These are phyloP conservation scores for Pseudogymnoascus sp. DNA, from an alignment of 2,329 filamentous ascomycete genomes.

Conservation along the genomic window DNA sequence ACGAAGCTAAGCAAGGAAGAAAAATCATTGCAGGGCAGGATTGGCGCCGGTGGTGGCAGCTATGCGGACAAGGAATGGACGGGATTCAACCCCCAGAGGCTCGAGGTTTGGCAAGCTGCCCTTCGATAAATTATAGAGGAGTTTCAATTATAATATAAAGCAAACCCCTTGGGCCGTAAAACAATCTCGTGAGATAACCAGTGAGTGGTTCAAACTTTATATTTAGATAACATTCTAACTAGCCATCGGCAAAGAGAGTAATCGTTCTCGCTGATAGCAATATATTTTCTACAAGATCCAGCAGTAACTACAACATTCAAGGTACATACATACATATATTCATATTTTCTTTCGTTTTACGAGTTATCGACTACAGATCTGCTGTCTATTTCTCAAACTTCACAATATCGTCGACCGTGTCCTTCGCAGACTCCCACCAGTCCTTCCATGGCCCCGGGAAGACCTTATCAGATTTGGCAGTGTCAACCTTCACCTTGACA, in stretches of 20 bases:
- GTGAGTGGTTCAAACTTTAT: not conserved
- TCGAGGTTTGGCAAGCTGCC: slow-evolving; percentile 20
- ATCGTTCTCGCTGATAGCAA: too few species aligned
- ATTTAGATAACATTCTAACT: not conserved
- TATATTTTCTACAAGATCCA: too few species aligned
- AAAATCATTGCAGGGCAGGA: slow-evolving; percentile 14
- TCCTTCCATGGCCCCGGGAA: slow-evolving; percentile 7
- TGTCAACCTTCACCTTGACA: slow-evolving; percentile 17
- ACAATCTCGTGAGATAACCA: not conserved
- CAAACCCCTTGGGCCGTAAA: not conserved
- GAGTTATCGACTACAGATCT: too few species aligned
- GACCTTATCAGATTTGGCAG: slow-evolving; percentile 11
- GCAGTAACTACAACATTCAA: too few species aligned
- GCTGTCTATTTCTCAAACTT: not conserved
- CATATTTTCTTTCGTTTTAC: too few species aligned
- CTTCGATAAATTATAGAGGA: not conserved
- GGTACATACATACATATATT: too few species aligned
- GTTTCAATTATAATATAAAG: not conserved
- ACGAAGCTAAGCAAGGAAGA: slow-evolving; percentile 14
- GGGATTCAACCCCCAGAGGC: slow-evolving; percentile 24
- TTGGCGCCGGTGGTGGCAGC: slow-evolving; percentile 17
- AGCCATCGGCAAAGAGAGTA: too few species aligned
- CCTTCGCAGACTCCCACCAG: slow-evolving; percentile 9
- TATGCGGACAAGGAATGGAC: slow-evolving; percentile 21
- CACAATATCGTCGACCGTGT: slow-evolving; percentile 10